These are phyloP conservation scores for Aspergillus glaucus DNA, from an alignment of 2,329 filamentous ascomycete genomes.

Conservation along the genomic window DNA sequence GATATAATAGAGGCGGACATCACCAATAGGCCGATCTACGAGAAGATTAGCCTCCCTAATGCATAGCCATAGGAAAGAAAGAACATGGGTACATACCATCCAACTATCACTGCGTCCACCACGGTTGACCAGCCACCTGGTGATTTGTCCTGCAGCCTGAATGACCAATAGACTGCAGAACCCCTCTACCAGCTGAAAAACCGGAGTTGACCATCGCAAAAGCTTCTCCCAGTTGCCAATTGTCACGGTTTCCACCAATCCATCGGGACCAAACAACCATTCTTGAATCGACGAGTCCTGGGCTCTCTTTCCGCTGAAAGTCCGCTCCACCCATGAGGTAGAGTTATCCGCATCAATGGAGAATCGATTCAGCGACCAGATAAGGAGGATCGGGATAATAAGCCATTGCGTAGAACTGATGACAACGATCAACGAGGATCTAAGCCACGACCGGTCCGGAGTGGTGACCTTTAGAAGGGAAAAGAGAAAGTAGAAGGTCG, in stretches of 20 bases:
- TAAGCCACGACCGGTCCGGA: constrained; percentile 68
- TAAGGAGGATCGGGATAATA: constrained; percentile 75
- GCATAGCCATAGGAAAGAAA: neutral
- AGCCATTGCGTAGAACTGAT: constrained; percentile 78
- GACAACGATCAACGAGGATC: constrained; percentile 62
- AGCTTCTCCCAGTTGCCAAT: constrained; percentile 85
- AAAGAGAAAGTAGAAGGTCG: constrained; percentile 84
- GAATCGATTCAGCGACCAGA: constrained; percentile 94
- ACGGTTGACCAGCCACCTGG: constrained; percentile 87
- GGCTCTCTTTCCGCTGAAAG: constrained; percentile 61
- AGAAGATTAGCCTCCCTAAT: constrained; percentile 10
- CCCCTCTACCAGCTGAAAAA: constrained; percentile 91
- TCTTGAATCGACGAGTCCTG: constrained; percentile 62
- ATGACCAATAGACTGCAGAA: constrained; percentile 96
- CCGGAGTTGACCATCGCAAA: constrained; percentile 81
- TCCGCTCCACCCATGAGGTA: constrained; percentile 73
- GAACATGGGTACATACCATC: constrained; percentile 61
- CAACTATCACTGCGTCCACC: constrained; percentile 84
- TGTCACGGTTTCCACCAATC: constrained; percentile 70
- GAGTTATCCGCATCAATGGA: constrained; percentile 71
- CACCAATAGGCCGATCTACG: constrained; percentile 77
- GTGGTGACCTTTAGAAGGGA: constrained; percentile 74
- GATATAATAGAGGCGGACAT: constrained; percentile 87
- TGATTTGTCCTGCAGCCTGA: constrained; percentile 89
- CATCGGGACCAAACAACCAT: constrained; percentile 83